phyloP scores from a whole-genome alignment of 1,139 yeast genomes.

The Zygosaccharomyces sapae region DNA sequence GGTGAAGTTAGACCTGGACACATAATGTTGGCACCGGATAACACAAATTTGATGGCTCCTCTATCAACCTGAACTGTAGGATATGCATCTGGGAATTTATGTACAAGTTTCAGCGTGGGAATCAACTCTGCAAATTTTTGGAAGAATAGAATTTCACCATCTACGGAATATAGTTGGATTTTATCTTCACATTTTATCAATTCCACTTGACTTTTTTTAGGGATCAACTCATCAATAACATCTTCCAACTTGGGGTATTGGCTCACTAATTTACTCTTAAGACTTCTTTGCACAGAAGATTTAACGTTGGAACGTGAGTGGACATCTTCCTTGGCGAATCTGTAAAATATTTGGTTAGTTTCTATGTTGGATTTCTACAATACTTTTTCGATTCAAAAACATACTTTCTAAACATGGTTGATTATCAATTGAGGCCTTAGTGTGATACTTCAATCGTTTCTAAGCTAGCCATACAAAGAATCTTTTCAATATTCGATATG shows the following conservation, averaged over 20 bases:
- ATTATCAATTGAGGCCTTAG: background rate
- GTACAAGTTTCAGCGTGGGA: slow-evolving; percentile 75
- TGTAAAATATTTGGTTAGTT: slow-evolving; percentile 26
- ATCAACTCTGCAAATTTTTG: slow-evolving; percentile 82
- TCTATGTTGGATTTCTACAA: background rate
- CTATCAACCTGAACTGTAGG: slow-evolving; percentile 89
- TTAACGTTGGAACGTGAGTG: slow-evolving; percentile 89
- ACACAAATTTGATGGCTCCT: slow-evolving; percentile 92
- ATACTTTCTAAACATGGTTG: slow-evolving; percentile 4
- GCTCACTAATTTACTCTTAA: slow-evolving; percentile 65
- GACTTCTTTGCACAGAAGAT: slow-evolving; percentile 84
- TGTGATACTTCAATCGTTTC: background rate
- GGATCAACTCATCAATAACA: slow-evolving; percentile 74
- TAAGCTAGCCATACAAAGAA: background rate
- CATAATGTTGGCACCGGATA: slow-evolving; percentile 95
- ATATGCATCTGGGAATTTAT: slow-evolving; percentile 74
- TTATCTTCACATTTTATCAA: slow-evolving; percentile 86
- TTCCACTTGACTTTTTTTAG: slow-evolving; percentile 82
- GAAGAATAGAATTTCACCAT: slow-evolving; percentile 68
- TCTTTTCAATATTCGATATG: background rate
- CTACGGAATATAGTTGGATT: slow-evolving; percentile 71
- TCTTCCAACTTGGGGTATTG: slow-evolving; percentile 72
- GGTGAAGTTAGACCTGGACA: slow-evolving; percentile 94
- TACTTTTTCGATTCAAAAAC: background rate
- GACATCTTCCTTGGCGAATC: slow-evolving; percentile 80